Conservation (phyloP, 164 flowering plant species). For the Malania oleifera region DNA sequence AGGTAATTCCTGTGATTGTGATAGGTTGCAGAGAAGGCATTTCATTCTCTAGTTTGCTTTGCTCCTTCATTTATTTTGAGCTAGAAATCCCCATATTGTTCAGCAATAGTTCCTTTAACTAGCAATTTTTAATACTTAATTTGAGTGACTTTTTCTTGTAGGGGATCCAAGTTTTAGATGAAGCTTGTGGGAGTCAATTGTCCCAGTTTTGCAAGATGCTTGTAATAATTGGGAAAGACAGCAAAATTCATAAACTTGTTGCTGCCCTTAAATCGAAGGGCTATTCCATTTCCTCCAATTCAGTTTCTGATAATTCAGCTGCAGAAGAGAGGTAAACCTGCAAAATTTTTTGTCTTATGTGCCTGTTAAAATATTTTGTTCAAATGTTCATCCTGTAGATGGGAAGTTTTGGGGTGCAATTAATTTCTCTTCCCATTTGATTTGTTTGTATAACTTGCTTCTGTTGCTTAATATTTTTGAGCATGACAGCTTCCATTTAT, state of each 20-base stretch:
- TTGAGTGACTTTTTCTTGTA: slow-evolving; percentile 15
- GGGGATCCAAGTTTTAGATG: slow-evolving; percentile 25
- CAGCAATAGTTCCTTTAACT: background rate
- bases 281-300: slow-evolving; percentile 15
- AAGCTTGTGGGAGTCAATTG: slow-evolving; percentile 8
- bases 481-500: no score
- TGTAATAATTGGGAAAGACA: slow-evolving; percentile 19
- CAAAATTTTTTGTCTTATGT: background rate
- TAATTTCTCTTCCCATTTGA: no score
- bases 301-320: background rate
- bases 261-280: slow-evolving; percentile 22
- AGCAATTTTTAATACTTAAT: background rate
- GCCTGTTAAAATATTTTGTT: background rate
- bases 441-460: no score
- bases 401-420: no score
- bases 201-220: slow-evolving; percentile 23
- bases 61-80: no score
- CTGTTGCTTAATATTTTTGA: no score
- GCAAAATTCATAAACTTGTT: slow-evolving; percentile 14
- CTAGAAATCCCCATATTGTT: background rate
- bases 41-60: no score
- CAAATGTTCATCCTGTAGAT: background rate
- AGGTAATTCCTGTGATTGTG: no score
- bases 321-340: slow-evolving; percentile 20
- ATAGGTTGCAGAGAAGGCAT: no score